Evolutionary conservation across 768 basidiomycete genomes (phyloP).

Genomic region (Agrocybe praecox): DNA sequence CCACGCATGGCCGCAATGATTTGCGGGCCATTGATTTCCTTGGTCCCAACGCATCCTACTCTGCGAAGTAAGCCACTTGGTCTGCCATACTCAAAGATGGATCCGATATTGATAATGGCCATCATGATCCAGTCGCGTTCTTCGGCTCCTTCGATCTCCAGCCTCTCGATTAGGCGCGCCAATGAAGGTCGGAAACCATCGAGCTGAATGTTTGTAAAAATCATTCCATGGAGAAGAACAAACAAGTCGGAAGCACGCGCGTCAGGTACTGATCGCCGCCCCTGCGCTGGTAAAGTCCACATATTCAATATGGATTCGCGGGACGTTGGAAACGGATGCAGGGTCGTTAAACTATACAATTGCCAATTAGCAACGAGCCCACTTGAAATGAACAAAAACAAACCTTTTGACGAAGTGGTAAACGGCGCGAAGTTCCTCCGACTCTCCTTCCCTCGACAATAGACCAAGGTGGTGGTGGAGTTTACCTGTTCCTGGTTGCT

Average conservation of each 20-base stretch:
- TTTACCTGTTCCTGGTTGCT: slow-evolving; percentile 92
- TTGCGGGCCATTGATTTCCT: slow-evolving; percentile 35
- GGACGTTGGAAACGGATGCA: slow-evolving; percentile 85
- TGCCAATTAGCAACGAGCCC: slow-evolving; percentile 6
- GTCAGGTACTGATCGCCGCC: slow-evolving; percentile 76
- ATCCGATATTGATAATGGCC: slow-evolving; percentile 81
- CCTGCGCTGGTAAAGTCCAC: slow-evolving; percentile 80
- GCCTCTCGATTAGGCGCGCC: slow-evolving; percentile 84
- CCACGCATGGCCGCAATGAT: slow-evolving; percentile 44
- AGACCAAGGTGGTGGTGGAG: slow-evolving; percentile 93
- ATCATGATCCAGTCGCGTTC: slow-evolving; percentile 97
- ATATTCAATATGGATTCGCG: slow-evolving; percentile 88
- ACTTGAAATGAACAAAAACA: slow-evolving; percentile 21
- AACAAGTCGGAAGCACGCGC: slow-evolving; percentile 78
- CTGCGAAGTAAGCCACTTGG: slow-evolving; percentile 70
- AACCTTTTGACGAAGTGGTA: slow-evolving; percentile 97
- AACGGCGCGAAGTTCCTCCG: slow-evolving; percentile 80
- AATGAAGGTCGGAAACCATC: slow-evolving; percentile 87
- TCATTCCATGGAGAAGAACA: slow-evolving; percentile 92
- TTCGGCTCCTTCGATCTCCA: slow-evolving; percentile 79
- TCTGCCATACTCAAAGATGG: slow-evolving; percentile 87
- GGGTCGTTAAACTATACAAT: slow-evolving; percentile 76
- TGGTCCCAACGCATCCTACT: slow-evolving; percentile 51
- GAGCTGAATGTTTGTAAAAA: slow-evolving; percentile 93
- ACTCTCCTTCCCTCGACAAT: slow-evolving; percentile 80